Evolutionary conservation across 805 yeast genomes (phyloP).

Genomic region (Ogataea pini): DNA sequence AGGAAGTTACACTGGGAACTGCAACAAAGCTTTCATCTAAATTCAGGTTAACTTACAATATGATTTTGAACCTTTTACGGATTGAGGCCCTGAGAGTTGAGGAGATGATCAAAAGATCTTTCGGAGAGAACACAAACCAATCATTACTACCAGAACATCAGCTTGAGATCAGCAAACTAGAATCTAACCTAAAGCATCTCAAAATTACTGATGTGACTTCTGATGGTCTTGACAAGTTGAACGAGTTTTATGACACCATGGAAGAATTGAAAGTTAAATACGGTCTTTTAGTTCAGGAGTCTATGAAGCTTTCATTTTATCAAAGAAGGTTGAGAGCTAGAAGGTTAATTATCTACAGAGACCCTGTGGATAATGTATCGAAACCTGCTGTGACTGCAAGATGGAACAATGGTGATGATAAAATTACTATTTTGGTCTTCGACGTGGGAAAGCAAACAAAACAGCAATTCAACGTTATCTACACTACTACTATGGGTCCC

Average conservation of each 20-base stretch:
- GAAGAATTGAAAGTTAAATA: slow-evolving; percentile 47
- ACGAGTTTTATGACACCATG: slow-evolving; percentile 45
- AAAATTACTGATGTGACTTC: slow-evolving; percentile 40
- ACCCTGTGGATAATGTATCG: slow-evolving; percentile 36
- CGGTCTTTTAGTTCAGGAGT: slow-evolving; percentile 46
- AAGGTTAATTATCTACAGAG: slow-evolving; percentile 58
- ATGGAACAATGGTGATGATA: slow-evolving; percentile 36
- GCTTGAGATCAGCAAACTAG: slow-evolving; percentile 55
- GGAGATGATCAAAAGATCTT: slow-evolving; percentile 95
- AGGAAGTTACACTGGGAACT: slow-evolving; percentile 80
- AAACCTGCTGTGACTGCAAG: slow-evolving; percentile 58
- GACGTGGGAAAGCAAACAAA: slow-evolving; percentile 35
- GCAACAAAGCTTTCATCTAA: slow-evolving; percentile 91
- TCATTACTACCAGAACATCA: slow-evolving; percentile 85
- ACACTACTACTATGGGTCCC: slow-evolving; percentile 29
- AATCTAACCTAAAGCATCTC: slow-evolving; percentile 41
- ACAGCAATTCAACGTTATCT: slow-evolving; percentile 22
- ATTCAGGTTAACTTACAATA: slow-evolving; percentile 90
- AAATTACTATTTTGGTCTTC: slow-evolving; percentile 45
- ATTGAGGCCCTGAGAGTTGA: slow-evolving; percentile 96
- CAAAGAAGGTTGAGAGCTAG: slow-evolving; percentile 54
- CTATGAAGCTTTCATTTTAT: slow-evolving; percentile 49
- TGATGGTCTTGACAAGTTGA: slow-evolving; percentile 43
- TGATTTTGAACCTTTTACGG: slow-evolving; percentile 88
- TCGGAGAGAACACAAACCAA: slow-evolving; percentile 88